Conservation (phyloP, 2,329 filamentous ascomycete genomes). For the Aureobasidium namibiae region DNA sequence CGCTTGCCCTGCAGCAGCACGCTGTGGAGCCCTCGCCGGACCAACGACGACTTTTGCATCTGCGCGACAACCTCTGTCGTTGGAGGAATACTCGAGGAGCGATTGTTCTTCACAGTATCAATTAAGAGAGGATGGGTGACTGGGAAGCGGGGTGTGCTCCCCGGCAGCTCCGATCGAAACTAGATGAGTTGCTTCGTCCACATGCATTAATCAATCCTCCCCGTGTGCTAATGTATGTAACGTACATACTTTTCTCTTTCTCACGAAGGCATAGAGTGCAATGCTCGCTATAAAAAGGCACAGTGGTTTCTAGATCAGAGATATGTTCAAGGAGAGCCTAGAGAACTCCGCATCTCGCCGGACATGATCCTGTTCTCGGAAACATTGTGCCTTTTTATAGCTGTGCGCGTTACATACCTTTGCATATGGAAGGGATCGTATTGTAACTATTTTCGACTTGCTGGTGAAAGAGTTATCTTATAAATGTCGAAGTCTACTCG, state of each 20-base stretch:
- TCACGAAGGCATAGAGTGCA: too few species aligned
- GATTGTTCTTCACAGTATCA: background rate
- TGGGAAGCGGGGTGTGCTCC: background rate
- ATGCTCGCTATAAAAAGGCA: too few species aligned
- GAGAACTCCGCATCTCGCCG: too few species aligned
- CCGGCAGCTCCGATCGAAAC: background rate
- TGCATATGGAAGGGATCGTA: too few species aligned
- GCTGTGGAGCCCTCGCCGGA: conserved; percentile 4
- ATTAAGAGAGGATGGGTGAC: background rate
- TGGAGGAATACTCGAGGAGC: background rate
- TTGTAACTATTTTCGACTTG: background rate
- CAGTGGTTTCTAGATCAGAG: too few species aligned
- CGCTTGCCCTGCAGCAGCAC: conserved; percentile 10
- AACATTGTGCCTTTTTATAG: too few species aligned
- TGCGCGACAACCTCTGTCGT: background rate
- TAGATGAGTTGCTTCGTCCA: background rate
- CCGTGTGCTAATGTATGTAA: too few species aligned
- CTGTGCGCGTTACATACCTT: too few species aligned
- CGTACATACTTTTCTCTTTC: too few species aligned
- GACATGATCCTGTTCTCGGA: too few species aligned
- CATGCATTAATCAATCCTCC: too few species aligned
- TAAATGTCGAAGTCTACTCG: background rate
- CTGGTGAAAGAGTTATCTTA: background rate
- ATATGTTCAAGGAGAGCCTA: too few species aligned
- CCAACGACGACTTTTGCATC: conserved; percentile 3